phyloP scores from a whole-genome alignment of 768 basidiomycete species.

The Lactarius tabidus region DNA sequence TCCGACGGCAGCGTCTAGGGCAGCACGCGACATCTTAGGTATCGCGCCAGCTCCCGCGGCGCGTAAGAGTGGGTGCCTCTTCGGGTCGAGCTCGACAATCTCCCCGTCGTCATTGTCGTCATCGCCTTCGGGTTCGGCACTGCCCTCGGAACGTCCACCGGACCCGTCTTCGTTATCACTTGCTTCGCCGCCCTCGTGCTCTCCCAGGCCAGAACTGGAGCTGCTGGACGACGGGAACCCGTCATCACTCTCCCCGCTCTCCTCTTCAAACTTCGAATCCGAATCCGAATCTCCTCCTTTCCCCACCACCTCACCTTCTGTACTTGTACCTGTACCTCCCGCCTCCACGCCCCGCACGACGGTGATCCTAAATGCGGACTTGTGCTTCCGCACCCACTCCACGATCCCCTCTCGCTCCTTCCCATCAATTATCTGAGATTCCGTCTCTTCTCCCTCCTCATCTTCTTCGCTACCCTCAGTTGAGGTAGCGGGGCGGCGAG shows the following conservation, averaged over 20 bases:
- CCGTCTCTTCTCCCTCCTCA: constrained; percentile 52
- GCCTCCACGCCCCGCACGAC: not conserved
- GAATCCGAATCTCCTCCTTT: constrained; percentile 25
- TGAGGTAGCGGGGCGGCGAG: constrained; percentile 24
- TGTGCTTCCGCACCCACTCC: constrained; percentile 59
- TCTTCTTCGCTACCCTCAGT: constrained; percentile 37
- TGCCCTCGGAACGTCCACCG: constrained; percentile 32
- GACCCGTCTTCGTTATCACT: constrained; percentile 19
- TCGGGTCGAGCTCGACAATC: constrained; percentile 47
- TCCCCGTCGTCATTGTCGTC: constrained; percentile 39
- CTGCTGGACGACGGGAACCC: constrained; percentile 31
- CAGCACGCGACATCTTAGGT: constrained; percentile 24
- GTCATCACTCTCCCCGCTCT: constrained; percentile 38
- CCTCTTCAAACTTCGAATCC: constrained; percentile 19
- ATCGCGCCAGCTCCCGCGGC: constrained; percentile 1
- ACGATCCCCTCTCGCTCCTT: constrained; percentile 61
- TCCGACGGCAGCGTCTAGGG: constrained; percentile 23
- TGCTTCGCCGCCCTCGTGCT: constrained; percentile 12
- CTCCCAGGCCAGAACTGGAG: not conserved
- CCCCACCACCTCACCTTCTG: constrained; percentile 7
- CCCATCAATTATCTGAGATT: constrained; percentile 69
- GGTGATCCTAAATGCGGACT: constrained; percentile 52
- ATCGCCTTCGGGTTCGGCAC: constrained; percentile 20
- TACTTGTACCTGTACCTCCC: constrained; percentile 1
- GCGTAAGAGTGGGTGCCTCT: constrained; percentile 41